Base-by-base conservation (phyloP, 2,329 filamentous ascomycete genomes). In the Aspergillus niger region DNA sequence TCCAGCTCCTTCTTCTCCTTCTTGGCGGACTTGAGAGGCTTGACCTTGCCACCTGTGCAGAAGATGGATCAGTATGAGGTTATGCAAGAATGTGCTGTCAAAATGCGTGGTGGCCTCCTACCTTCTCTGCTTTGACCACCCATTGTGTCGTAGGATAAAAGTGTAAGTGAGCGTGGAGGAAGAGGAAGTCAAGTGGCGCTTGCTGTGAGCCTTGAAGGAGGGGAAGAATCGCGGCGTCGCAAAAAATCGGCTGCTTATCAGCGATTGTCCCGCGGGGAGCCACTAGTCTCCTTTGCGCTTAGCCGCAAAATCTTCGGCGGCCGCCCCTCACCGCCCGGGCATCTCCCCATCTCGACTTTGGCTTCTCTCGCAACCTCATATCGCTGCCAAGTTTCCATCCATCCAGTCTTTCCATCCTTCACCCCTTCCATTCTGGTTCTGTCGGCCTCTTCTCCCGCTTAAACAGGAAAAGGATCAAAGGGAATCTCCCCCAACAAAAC, bases 21-120 rank as follows among this genome's bases (percentile, higher is more conserved):
- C 88, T 97, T 97, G 63, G 91, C 83, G 68, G 89, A 86, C 89
- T 97, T 97, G 79, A 92, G 82, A 69, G 90, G 90, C 86, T 92
- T 92, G 69, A 81, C 86, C 84, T 92, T 93, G 83, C 90, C 90
- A 77, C 89, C 90, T 93, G 54, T 55, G 65, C 65, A 62, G 67
- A 63, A 68, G 44, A 17, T 1, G 22, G 28, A 24, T 54, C 15
- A 41, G 32, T 28, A 15, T 13, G 11, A 13, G 20, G 41, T 22
- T 3, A 17, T 28, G 8, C 13, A 26, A 15, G 32, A 28, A 28
- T 58, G 28, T 43, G 51, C 17, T 5, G 22, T 39, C 30, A 22
- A 10, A 1, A 5, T 20, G 3, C 8, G 22, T 36, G 11, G 5
- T 11, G 5, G 11, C 2, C 22, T 13, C 8, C 44, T 72, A 87